A percentile compares a stretch with the other conserved stretches of the same genome.
Conservation (phyloP, 768 basidiomycete genomes). For the Paxillus rubicundulus region DNA sequence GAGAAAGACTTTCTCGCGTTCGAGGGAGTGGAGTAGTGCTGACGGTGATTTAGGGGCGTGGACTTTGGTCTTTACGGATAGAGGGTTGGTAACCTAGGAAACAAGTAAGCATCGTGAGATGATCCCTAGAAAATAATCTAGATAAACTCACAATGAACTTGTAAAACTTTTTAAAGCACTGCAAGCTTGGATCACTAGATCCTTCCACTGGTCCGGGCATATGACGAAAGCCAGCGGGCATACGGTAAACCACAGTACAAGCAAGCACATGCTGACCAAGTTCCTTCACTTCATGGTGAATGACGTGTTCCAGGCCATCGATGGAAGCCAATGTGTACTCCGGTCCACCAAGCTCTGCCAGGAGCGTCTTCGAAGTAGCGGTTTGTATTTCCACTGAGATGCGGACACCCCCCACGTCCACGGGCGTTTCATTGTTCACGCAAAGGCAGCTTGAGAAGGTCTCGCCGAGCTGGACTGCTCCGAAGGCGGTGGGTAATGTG, state of each 20-base stretch:
- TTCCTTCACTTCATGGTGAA: conserved; percentile 91
- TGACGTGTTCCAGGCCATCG: conserved; percentile 63
- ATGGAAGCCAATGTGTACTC: conserved; percentile 48
- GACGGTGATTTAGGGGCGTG: conserved; percentile 74
- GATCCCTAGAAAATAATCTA: too few relatives aligned
- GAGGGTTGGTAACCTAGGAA: conserved; percentile 82
- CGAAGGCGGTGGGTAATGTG: conserved; percentile 80
- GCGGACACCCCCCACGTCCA: conserved; percentile 59
- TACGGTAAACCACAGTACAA: conserved; percentile 80
- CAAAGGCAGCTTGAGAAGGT: conserved; percentile 82
- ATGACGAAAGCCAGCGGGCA: conserved; percentile 56
- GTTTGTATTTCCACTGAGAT: conserved; percentile 88
- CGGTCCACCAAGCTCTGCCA: conserved; percentile 62
- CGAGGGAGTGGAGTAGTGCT: conserved; percentile 56
- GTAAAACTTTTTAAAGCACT: conserved; percentile 86
- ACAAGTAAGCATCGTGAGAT: not conserved
- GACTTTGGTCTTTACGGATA: conserved; percentile 94
- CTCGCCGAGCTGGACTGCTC: conserved; percentile 85
- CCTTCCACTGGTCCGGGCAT: conserved; percentile 49
- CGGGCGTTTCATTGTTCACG: conserved; percentile 73
- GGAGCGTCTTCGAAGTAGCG: conserved; percentile 55
- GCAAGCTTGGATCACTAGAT: conserved; percentile 50
- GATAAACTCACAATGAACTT: conserved; percentile 73
- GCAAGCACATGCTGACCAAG: conserved; percentile 87
- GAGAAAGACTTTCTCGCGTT: conserved; percentile 83